Evolutionary conservation across 805 yeast genomes (phyloP), one percentile per base, ranked within the genome.

Genomic region (Hanseniaspora valbyensis): DNA sequence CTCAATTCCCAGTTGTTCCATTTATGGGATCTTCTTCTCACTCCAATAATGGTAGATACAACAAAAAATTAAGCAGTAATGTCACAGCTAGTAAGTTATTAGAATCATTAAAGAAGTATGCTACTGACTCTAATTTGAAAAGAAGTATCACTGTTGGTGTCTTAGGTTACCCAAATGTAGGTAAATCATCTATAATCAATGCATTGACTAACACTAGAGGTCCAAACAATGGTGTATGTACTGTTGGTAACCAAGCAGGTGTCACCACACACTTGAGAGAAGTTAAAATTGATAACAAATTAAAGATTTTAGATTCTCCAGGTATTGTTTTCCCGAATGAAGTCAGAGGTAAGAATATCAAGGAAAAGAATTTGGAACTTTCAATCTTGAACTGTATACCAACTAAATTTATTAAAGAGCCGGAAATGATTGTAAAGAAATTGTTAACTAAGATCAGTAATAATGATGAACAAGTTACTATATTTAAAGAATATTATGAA

Each of bases 221-320:
- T 32, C 80, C 81, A 53, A 68, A 74, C 51, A 71, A 78, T 40
- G 78, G 76, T 58, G 90, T 89, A 12, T 92, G 97, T 64, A 96
- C 98, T 14, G 94, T 84, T 29, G 98, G 98, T 45, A 94, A 94
- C 62, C 92, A 84, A 69, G 96, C 98, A 2, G 98, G 98, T 64
- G 92, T 92, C 42, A 90, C 98, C 28, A 89, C 96, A 0, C 72
- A 90, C 2, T 70, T 92, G 64, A 78, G 96, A 68, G 94, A 88
- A 65, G 88, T 90, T 53, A 92, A 90, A 69, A 75, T 90, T 54
- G 98, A 90, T 66, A 83, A 80, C 62, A 88, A 88, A 66, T 75
- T 90, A 58, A 86, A 83, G 66, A 74, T 90, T 56, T 73, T 90
- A 61, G 98, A 90, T 67, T 86, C 96, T 50, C 98, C 98, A 48